phyloP scores from a whole-genome alignment of 768 basidiomycete genomes.

The Sporobolomyces pararoseus region DNA sequence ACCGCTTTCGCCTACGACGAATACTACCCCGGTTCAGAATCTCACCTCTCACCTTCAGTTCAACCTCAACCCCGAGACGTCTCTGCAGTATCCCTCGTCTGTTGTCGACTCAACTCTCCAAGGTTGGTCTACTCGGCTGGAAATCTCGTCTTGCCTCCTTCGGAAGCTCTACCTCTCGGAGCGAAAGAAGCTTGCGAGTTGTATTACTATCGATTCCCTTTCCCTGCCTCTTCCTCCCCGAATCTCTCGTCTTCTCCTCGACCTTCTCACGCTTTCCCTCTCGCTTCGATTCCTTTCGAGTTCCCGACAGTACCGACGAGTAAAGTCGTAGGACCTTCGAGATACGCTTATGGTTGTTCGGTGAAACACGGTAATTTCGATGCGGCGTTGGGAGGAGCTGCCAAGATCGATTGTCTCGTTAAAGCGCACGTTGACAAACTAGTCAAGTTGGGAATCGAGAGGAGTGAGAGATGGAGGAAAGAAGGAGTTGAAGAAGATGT shows the following conservation, averaged over 20 bases:
- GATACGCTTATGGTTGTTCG: slow-evolving; percentile 52
- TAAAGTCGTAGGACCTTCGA: slow-evolving; percentile 46
- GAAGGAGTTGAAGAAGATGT: slow-evolving; percentile 38
- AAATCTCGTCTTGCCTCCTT: slow-evolving; percentile 47
- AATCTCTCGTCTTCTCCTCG: background rate
- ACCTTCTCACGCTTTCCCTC: slow-evolving; percentile 48
- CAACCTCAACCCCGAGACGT: slow-evolving; percentile 5
- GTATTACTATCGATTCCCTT: slow-evolving; percentile 50
- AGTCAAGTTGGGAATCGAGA: slow-evolving; percentile 43
- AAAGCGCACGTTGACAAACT: slow-evolving; percentile 49
- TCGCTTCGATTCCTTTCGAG: slow-evolving; percentile 51
- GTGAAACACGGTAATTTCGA: slow-evolving; percentile 50
- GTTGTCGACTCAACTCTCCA: slow-evolving; percentile 50
- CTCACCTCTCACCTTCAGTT: background rate
- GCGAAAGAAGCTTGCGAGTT: slow-evolving; percentile 49
- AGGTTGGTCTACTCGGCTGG: slow-evolving; percentile 52
- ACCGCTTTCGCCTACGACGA: slow-evolving; percentile 52
- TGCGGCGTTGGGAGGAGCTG: slow-evolving; percentile 50
- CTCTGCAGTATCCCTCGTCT: slow-evolving; percentile 48
- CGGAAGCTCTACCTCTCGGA: slow-evolving; percentile 41
- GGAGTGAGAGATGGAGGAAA: slow-evolving; percentile 15
- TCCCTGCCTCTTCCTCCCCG: slow-evolving; percentile 14
- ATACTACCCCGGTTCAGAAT: slow-evolving; percentile 3
- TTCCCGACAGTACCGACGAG: slow-evolving; percentile 49
- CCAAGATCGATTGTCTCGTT: slow-evolving; percentile 53